A percentile compares a stretch with the other conserved stretches of the same genome.
These are phyloP conservation scores for Nidularia pulvinata DNA, from an alignment of 768 basidiomycete species.

Conservation along the genomic window DNA sequence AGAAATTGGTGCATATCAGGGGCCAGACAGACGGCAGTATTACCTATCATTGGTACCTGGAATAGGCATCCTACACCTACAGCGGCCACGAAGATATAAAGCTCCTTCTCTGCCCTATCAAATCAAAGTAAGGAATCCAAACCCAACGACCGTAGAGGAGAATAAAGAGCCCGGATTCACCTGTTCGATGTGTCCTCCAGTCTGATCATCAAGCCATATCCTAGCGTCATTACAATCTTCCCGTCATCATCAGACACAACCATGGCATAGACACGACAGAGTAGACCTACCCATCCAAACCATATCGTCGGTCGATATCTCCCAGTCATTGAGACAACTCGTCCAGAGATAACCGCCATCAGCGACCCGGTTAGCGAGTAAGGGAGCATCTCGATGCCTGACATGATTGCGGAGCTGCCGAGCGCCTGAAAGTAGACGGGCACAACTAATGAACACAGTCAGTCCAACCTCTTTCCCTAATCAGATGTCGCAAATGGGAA, in stretches of 20 bases:
- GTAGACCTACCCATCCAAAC: not conserved
- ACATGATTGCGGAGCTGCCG: not conserved
- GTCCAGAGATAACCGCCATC: not conserved
- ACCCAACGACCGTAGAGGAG: too few relatives aligned
- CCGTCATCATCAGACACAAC: too few relatives aligned
- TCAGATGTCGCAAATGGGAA: not conserved
- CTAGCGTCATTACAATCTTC: too few relatives aligned
- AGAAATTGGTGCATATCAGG: not conserved
- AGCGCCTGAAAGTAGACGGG: not conserved
- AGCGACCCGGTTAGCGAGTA: not conserved
- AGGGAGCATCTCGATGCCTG: not conserved
- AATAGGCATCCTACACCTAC: conserved; percentile 68
- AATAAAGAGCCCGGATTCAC: too few relatives aligned
- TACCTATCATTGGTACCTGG: conserved; percentile 31
- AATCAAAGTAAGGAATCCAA: not conserved
- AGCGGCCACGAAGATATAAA: conserved; percentile 69
- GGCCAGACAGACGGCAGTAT: too few relatives aligned
- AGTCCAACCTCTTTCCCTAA: too few relatives aligned
- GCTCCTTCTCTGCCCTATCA: conserved; percentile 53
- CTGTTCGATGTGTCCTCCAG: too few relatives aligned
- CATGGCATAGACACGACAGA: too few relatives aligned
- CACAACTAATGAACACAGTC: too few relatives aligned
- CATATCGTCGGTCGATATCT: not conserved
- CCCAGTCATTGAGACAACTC: not conserved
- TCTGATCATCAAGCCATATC: too few relatives aligned